A percentile compares a stretch with the other conserved stretches of the same genome.
These are phyloP conservation scores for Teunomyces panamensis DNA, from an alignment of 805 yeast species.

Conservation along the genomic window DNA sequence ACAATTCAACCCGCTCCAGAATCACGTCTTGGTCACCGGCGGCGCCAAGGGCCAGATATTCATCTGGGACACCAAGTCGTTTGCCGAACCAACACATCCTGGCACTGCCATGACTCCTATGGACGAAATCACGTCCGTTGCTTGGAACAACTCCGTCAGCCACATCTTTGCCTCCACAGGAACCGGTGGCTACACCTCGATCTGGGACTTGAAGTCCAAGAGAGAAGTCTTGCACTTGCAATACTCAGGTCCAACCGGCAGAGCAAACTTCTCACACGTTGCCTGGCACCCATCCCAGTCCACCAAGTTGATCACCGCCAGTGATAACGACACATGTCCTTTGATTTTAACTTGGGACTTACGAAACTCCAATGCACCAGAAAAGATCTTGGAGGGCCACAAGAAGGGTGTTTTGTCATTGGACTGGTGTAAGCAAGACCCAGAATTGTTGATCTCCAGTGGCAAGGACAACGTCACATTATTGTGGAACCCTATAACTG, in stretches of 20 bases:
- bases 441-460: conserved; percentile 74
- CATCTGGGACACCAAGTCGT: conserved; percentile 81
- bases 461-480: conserved; percentile 88
- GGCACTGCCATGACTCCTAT: conserved; percentile 76
- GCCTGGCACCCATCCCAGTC: conserved; percentile 94
- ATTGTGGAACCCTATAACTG: conserved; percentile 86
- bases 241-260: conserved; percentile 55
- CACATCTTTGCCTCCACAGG: conserved; percentile 93
- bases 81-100: conserved; percentile 60
- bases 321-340: conserved; percentile 77
- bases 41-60: conserved; percentile 86
- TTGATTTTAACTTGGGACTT: conserved; percentile 89
- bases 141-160: conserved; percentile 83
- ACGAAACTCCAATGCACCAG: conserved; percentile 91
- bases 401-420: conserved; percentile 82
- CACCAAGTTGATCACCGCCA: conserved; percentile 84
- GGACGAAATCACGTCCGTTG: conserved; percentile 75
- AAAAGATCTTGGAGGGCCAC: conserved; percentile 71
- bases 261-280: conserved; percentile 74
- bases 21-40: conserved; percentile 75
- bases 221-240: conserved; percentile 85
- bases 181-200: conserved; percentile 78
- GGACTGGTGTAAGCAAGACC: conserved; percentile 91
- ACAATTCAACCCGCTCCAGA: conserved; percentile 73
- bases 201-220: conserved; percentile 89